Conservation (phyloP, 768 basidiomycete genomes). For the Lentinula lateritia region DNA sequence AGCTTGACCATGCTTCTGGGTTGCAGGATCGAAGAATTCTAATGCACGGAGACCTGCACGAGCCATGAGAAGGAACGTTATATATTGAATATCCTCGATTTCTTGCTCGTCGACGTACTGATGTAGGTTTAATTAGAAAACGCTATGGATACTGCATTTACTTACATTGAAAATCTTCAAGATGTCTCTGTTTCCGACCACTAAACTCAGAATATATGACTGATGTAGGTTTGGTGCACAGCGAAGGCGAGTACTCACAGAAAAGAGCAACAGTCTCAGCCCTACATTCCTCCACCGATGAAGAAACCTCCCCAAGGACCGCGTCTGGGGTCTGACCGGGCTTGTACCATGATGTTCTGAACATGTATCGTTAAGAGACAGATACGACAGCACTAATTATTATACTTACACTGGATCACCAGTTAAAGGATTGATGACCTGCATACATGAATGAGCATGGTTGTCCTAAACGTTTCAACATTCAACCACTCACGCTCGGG, state of each 20-base stretch:
- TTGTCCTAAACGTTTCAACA: constrained; percentile 35
- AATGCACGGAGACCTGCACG: constrained; percentile 66
- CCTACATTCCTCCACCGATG: constrained; percentile 91
- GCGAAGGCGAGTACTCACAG: constrained; percentile 36
- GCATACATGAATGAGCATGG: constrained; percentile 1
- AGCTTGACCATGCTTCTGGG: constrained; percentile 81
- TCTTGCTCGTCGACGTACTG: constrained; percentile 67
- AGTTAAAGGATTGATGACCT: constrained; percentile 81
- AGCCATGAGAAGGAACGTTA: constrained; percentile 85
- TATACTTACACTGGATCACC: constrained; percentile 62
- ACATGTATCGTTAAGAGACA: background rate
- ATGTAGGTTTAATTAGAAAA: background rate
- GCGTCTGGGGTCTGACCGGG: constrained; percentile 80
- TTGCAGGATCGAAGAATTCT: constrained; percentile 78
- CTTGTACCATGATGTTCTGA: constrained; percentile 81
- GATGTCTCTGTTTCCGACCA: constrained; percentile 71
- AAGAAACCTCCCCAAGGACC: constrained; percentile 81
- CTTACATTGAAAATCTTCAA: constrained; percentile 75
- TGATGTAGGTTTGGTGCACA: background rate
- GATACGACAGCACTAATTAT: constrained; percentile 1
- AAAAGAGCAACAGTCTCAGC: constrained; percentile 84
- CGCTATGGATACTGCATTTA: constrained; percentile 1
- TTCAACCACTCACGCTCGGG: constrained; percentile 22
- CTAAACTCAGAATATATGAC: constrained; percentile 25
- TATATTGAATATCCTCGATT: constrained; percentile 72